Base-by-base conservation (phyloP, 306 rosid species). In the Citrullus amarus region DNA sequence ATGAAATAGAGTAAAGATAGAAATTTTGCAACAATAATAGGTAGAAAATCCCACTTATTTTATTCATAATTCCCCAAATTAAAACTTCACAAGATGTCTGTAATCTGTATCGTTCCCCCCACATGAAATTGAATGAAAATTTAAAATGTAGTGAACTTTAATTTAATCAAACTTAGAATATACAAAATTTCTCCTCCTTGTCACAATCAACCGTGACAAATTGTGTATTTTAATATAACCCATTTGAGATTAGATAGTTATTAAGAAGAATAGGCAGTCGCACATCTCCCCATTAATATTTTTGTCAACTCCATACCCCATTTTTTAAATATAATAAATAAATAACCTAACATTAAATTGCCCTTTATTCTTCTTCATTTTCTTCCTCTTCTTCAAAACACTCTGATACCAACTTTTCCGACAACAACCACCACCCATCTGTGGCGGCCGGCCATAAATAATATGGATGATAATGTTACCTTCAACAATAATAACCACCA, bases 141-240 rank as follows among this genome's bases (percentile, higher is more conserved):
- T 48, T 48, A 48, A 48, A 51, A 51, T 51, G 7, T 15, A 51
- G 2, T 15, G 7, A 51, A 51, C 56, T 15, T 51, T 15, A 4
- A 12, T 51, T 14, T 11, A 51, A 51, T 16, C 18, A 53, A 53
- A 53, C 16, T 53, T 16, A 18, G 16, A 53, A 16, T 53, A 10
- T 1, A 28, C 18, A 65, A 65, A 51, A 65, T 65, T 16, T 30
- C 11, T 62, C 8, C 22, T 6, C 17, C 18, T 32, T 69, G 75
- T 69, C 56, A 44, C 56, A 43, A 69, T 70, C 20, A 44, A 72
- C 22, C 50, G 77, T 22, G 77, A 72, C 77, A 48, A 72, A 72
- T 72, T 50, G 15, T 48, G 1, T 5, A 48, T 48, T 70, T 48
- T 13, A 72, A 72, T 72, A 72, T 46, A 0, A 50, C 6, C 59